phyloP scores from a whole-genome alignment of 2,329 filamentous ascomycete species.

The Exophiala calicioides region DNA sequence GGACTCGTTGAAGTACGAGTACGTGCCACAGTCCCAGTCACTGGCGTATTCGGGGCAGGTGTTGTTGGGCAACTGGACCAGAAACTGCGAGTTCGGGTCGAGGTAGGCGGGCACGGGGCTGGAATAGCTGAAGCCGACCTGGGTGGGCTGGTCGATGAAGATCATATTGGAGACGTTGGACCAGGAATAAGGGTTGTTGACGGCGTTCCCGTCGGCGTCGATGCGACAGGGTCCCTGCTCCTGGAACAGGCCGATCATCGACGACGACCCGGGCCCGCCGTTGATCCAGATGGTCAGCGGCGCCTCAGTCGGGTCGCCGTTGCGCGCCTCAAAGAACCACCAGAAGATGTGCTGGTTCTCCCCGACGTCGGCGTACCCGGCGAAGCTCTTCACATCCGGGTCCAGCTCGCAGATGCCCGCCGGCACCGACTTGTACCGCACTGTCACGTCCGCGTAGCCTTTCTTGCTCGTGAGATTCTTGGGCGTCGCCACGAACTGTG shows the following conservation, averaged over 20 bases:
- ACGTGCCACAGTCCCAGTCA: conserved; percentile 30
- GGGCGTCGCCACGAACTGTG: conserved; percentile 42
- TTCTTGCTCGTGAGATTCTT: conserved; percentile 39
- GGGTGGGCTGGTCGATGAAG: conserved; percentile 68
- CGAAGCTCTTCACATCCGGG: conserved; percentile 57
- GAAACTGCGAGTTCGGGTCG: conserved; percentile 19
- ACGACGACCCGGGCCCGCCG: conserved; percentile 37
- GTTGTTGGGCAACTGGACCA: conserved; percentile 28
- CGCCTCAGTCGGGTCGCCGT: conserved; percentile 33
- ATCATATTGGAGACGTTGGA: conserved; percentile 44
- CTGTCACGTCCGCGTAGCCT: conserved; percentile 43
- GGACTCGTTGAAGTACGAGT: conserved; percentile 28
- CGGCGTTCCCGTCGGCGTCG: conserved; percentile 41
- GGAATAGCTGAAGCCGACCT: conserved; percentile 60
- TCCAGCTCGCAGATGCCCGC: conserved; percentile 50
- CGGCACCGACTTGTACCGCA: conserved; percentile 53
- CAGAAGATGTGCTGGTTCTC: conserved; percentile 50
- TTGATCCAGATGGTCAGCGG: conserved; percentile 45
- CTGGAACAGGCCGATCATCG: conserved; percentile 40
- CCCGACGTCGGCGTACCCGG: conserved; percentile 61
- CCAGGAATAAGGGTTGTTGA: conserved; percentile 41
- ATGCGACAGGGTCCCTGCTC: conserved; percentile 40
- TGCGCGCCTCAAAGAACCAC: conserved; percentile 48
- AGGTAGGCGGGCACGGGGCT: conserved; percentile 28
- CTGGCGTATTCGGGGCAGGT: conserved; percentile 30